Base-by-base conservation (phyloP, 495 filamentous ascomycete species). In the Parathielavia hyrcaniae region DNA sequence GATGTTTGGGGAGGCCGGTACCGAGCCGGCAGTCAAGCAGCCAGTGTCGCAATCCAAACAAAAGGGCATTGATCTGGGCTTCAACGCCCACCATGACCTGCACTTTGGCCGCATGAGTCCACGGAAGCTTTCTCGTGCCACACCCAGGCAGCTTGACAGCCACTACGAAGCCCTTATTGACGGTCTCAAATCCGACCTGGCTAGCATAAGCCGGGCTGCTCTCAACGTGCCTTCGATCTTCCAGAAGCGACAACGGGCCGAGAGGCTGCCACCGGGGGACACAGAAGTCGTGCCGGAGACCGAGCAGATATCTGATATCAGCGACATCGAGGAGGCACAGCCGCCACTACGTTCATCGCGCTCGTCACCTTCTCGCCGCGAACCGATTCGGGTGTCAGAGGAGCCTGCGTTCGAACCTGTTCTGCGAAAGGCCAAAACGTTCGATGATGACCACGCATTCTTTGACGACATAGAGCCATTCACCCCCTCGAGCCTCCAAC, bases 61-160 rank as follows among this genome's bases (percentile, higher is more conserved):
- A n/a, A 76, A 60, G 40, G 71, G 70, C 20, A 72, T 76, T 55
- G 74, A 77, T 39, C 70, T 81, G 5, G 73, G 77, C 23, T 81
- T 84, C 53, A 73, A 71, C 11, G 71, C 66, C 2, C 80, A 83
- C 54, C 72, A 75, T 48, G 61, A 62, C 12, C 54, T 78, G 1
- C 68, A 66, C 11, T 50, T 72, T 17, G 66, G 64, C 13, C 68
- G 59, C 26, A 50, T 61, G 48, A 71, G 61, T 36, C 57, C 65
- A 8, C 62, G 59, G 32, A 72, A 71, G 46, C 59, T 67, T 4
- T n/a, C 63, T 1, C 26, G 51, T 16, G 38, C 48, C 11, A 66
- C 59, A 17, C 48, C 65, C 7, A 46, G 32, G 16, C 40, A 64
- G 32, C 50, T 69, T 8, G 57, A 70, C 16, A 65, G 65, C 10